Percentiles rank a stretch among this genome's conserved stretches.
phyloP scores from a whole-genome alignment of 2,329 filamentous ascomycete species.

The Huntiella bhutanensis region DNA sequence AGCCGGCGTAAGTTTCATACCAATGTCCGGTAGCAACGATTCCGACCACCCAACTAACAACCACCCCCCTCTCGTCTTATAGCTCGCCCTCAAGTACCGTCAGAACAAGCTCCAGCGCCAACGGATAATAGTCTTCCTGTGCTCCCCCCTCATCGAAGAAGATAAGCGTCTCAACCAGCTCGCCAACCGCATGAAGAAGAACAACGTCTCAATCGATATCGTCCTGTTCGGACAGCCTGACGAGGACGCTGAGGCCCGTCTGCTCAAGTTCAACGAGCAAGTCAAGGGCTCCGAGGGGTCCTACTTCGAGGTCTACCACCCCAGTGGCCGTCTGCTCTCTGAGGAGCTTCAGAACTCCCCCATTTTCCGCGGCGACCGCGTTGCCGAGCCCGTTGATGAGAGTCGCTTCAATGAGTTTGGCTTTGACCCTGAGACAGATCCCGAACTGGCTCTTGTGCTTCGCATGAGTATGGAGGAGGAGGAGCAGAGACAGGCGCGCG shows the following conservation, averaged over 20 bases:
- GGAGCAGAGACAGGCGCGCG: slow-evolving; percentile 65
- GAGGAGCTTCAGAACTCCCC: slow-evolving; percentile 80
- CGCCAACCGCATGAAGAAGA: slow-evolving; percentile 98
- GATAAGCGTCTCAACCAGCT: slow-evolving; percentile 77
- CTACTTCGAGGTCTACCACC: slow-evolving; percentile 75
- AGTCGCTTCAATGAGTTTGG: slow-evolving; percentile 40
- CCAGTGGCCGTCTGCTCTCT: slow-evolving; percentile 77
- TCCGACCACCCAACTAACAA: background rate
- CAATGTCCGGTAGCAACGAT: background rate
- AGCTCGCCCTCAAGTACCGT: slow-evolving; percentile 93
- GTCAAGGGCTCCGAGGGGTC: slow-evolving; percentile 86
- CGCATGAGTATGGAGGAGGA: slow-evolving; percentile 98
- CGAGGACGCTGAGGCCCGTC: slow-evolving; percentile 76
- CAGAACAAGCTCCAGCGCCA: slow-evolving; percentile 95
- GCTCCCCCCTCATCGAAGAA: slow-evolving; percentile 76
- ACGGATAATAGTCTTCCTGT: slow-evolving; percentile 92
- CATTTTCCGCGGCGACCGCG: slow-evolving; percentile 63
- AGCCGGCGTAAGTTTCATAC: slow-evolving; percentile 49
- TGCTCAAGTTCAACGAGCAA: slow-evolving; percentile 80
- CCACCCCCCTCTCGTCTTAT: slow-evolving; percentile 9
- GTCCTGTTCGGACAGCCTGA: slow-evolving; percentile 87
- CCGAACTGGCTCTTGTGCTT: slow-evolving; percentile 81
- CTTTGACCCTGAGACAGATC: slow-evolving; percentile 79
- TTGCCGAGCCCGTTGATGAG: slow-evolving; percentile 37
- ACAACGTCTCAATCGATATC: slow-evolving; percentile 83